phyloP scores from a whole-genome alignment of 306 rosid species.

The Trichosanthes cucumerina region DNA sequence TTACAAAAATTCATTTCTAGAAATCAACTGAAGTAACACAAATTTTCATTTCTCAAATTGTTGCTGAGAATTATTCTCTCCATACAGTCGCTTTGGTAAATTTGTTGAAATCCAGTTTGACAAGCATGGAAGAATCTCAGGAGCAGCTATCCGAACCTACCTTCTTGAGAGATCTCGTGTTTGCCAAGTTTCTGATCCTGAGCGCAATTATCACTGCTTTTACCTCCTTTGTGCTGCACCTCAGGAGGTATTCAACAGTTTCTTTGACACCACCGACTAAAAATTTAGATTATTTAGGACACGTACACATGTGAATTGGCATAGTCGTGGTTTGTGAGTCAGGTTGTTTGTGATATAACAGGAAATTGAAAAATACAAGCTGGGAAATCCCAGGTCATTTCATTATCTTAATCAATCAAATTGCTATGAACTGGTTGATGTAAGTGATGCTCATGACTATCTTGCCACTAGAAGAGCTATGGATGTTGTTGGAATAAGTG shows the following conservation, averaged over 20 bases:
- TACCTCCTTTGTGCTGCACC: conserved; percentile 99
- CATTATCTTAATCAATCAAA: conserved; percentile 96
- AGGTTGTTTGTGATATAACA: conserved; percentile 29
- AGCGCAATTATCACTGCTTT: conserved; percentile 97
- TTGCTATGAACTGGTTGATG: conserved; percentile 73
- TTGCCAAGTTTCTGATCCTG: conserved; percentile 96
- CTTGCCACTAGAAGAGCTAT: conserved; percentile 99
- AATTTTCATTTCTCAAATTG: background rate
- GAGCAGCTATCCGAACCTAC: conserved; percentile 97
- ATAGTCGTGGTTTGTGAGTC: background rate
- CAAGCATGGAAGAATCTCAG: conserved; percentile 94
- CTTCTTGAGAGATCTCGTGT: conserved; percentile 97
- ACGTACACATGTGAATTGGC: background rate
- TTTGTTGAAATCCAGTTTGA: conserved; percentile 98
- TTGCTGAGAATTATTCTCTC: background rate
- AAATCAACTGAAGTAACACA: background rate
- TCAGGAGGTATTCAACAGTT: conserved; percentile 57
- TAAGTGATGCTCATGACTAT: conserved; percentile 83
- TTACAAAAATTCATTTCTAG: background rate
- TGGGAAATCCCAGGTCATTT: conserved; percentile 76
- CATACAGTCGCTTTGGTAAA: conserved; percentile 90
- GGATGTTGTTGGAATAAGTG: conserved; percentile 94
- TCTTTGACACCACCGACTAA: conserved; percentile 1
- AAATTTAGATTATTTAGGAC: conserved; percentile 6
- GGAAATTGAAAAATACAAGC: conserved; percentile 93